phyloP scores from a whole-genome alignment of 1,284 basidiomycete species.

The Bjerkandera adusta region DNA sequence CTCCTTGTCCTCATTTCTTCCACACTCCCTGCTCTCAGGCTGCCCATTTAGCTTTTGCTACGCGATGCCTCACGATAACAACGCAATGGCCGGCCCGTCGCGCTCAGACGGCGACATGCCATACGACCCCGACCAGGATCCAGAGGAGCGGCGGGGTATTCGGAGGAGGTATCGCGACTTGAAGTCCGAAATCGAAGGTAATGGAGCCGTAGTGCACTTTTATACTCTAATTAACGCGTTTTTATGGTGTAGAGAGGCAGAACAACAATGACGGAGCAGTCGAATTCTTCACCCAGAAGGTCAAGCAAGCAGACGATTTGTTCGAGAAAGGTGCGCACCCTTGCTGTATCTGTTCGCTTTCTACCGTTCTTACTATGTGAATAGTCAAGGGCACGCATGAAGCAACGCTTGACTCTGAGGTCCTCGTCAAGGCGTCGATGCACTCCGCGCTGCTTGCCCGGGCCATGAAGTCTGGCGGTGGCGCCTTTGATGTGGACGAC shows the following conservation, averaged over 20 bases:
- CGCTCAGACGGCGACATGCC: slow-evolving; percentile 19
- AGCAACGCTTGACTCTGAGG: slow-evolving; percentile 76
- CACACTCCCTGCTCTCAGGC: background rate
- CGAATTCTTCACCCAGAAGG: slow-evolving; percentile 6
- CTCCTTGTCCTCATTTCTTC: background rate
- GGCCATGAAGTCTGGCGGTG: slow-evolving; percentile 79
- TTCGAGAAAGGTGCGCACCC: slow-evolving; percentile 1
- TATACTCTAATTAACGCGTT: too few relatives aligned
- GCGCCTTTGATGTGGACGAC: slow-evolving; percentile 83
- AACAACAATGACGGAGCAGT: slow-evolving; percentile 3
- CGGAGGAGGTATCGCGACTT: slow-evolving; percentile 70
- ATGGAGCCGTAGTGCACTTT: too few relatives aligned
- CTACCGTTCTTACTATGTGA: background rate
- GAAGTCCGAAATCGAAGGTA: slow-evolving; percentile 61
- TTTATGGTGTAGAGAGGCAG: background rate
- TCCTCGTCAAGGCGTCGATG: slow-evolving; percentile 67
- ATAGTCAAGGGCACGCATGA: slow-evolving; percentile 80
- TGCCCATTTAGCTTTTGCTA: background rate
- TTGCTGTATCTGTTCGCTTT: background rate
- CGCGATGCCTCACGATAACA: slow-evolving; percentile 1
- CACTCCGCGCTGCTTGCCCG: slow-evolving; percentile 78
- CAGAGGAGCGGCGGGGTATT: slow-evolving; percentile 68
- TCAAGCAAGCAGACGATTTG: slow-evolving; percentile 3
- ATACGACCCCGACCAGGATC: slow-evolving; percentile 80
- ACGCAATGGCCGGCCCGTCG: slow-evolving; percentile 7